Evolutionary conservation across 2,329 filamentous ascomycete genomes (phyloP), one percentile per base, ranked within the genome.

Genomic region (Trematosphaeria pertusa): DNA sequence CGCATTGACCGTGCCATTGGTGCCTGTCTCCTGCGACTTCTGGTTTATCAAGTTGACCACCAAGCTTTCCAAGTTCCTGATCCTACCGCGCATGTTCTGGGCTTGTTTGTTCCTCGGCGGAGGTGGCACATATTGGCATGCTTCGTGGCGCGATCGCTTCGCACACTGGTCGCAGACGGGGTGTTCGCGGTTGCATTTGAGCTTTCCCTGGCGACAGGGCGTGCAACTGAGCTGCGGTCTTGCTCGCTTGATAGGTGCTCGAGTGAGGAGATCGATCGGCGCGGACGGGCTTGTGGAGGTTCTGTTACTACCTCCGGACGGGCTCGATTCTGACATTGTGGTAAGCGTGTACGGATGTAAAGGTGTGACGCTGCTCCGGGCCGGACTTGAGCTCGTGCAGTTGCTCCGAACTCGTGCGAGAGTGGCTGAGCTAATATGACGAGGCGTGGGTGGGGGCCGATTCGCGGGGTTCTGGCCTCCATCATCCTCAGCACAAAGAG

Each of bases 21-120:
- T 19, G n/a, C 36, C 43, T 31, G 44, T 35, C 30, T 56, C 55
- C 24, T 60, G 58, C n/a, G 50, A 41, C 47, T 64, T 66, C 43
- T 61, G 56, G 26, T 62, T 62, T 48, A 66, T 64, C 35, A 66
- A 41, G 30, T 59, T 59, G 18, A 66, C 63, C 2, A 66, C 63
- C 30, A 66, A 40, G 39, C 45, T 61, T 40, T 66, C 63, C 17
- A 66, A 57, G 36, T 66, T 63, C 18, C 56, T 39, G 40, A 66
- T 65, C 20, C 63, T 48, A 21, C 60, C 58, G 10, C 60, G 54
- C 62, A 66, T 66, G 38, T 65, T 64, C 47, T 66, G 61, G 8
- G 59, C 49, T 33, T 64, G 61, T 43, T 59, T 62, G 37, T 51
- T 59, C 17, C 46, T 48, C 14, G 54, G 34, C 14, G 62, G 62